Conservation (phyloP, 495 filamentous ascomycete species). For the Penicillium crystallinum region DNA sequence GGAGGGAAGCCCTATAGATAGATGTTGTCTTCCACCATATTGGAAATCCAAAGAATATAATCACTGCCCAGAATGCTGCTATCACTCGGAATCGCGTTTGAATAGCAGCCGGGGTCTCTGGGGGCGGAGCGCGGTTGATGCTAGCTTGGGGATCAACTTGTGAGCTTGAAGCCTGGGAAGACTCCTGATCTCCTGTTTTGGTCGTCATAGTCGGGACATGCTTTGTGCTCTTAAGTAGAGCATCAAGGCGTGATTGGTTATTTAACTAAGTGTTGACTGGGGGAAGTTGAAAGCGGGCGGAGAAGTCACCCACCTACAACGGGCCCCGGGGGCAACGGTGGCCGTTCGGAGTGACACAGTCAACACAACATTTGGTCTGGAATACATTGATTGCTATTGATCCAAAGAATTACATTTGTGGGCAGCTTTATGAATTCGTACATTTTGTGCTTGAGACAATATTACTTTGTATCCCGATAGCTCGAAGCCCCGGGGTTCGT, state of each 20-base stretch:
- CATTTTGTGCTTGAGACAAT: background rate
- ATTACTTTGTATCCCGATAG: background rate
- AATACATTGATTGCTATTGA: background rate
- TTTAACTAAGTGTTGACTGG: slow-evolving; percentile 5
- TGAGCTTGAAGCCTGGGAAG: slow-evolving; percentile 23
- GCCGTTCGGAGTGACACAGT: slow-evolving; percentile 2
- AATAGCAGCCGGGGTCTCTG: slow-evolving; percentile 66
- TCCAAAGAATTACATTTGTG: background rate
- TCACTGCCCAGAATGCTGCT: slow-evolving; percentile 85
- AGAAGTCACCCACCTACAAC: slow-evolving; percentile 9
- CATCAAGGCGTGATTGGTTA: slow-evolving; percentile 2
- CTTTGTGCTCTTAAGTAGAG: slow-evolving; percentile 20
- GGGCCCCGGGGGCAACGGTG: background rate
- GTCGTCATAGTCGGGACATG: slow-evolving; percentile 39
- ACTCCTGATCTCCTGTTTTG: slow-evolving; percentile 35
- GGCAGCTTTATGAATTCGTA: background rate
- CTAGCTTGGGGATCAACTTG: slow-evolving; percentile 16
- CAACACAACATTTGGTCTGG: background rate
- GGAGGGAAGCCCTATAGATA: slow-evolving; percentile 82
- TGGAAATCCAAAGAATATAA: slow-evolving; percentile 78
- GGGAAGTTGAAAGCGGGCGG: slow-evolving; percentile 17
- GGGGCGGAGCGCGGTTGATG: slow-evolving; percentile 53
- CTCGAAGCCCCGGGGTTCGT: background rate
- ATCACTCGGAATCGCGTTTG: slow-evolving; percentile 68
- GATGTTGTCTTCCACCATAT: slow-evolving; percentile 98